A percentile compares a stretch with the other conserved stretches of the same genome.
Evolutionary conservation across 176 grass and related monocot genomes (phyloP).

Genomic region (Chrysopogon serrulatus): DNA sequence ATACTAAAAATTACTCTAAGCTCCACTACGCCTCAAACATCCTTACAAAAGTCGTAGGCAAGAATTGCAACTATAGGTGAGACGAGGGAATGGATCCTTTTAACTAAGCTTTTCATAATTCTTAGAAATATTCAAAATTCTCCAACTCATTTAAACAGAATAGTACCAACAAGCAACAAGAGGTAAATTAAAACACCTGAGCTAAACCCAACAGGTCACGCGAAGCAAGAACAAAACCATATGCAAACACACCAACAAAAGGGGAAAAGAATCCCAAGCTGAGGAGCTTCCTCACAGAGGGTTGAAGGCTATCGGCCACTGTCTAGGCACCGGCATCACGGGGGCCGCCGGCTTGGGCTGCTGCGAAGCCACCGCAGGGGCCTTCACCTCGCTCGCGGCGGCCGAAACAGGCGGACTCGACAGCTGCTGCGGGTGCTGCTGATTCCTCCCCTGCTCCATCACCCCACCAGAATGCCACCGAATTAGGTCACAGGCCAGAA

Average conservation of each 20-base stretch:
- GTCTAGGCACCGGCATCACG: background rate
- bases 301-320: slow-evolving; percentile 25
- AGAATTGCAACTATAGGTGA: background rate
- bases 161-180: slow-evolving; percentile 8
- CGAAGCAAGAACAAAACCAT: background rate
- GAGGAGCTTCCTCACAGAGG: slow-evolving; percentile 28
- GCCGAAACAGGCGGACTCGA: background rate
- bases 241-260: slow-evolving; percentile 11
- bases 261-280: background rate
- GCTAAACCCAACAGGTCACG: background rate
- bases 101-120: background rate
- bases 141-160: slow-evolving; percentile 8
- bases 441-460: slow-evolving; percentile 38
- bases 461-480: slow-evolving; percentile 23
- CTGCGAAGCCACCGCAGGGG: slow-evolving; percentile 2
- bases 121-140: background rate
- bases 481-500: slow-evolving; percentile 30
- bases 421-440: slow-evolving; percentile 22
- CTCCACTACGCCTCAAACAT: background rate
- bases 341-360: slow-evolving; percentile 22
- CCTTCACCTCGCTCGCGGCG: background rate
- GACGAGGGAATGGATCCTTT: background rate
- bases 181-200: slow-evolving; percentile 17
- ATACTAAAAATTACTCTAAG: slow-evolving; percentile 6
- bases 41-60: background rate